A percentile compares a stretch with the other conserved stretches of the same genome.
Evolutionary conservation across 192 early-diverging fungal genomes (phyloP).

Genomic region (Entomortierella lignicola): DNA sequence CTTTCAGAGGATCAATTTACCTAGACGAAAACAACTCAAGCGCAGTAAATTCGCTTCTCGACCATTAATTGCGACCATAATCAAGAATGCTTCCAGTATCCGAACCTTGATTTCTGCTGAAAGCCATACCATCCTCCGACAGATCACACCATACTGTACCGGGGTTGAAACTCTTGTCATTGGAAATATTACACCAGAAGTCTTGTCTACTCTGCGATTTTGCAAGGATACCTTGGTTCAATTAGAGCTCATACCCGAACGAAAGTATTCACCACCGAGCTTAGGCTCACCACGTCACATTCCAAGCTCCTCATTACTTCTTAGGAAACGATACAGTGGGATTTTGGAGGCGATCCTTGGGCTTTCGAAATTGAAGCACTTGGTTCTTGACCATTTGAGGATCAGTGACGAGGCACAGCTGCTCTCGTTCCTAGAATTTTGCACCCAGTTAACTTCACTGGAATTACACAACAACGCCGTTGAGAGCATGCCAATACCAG

Average conservation of each 20-base stretch:
- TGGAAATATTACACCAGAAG: constrained; percentile 24
- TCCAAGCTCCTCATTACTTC: background rate
- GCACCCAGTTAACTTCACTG: constrained; percentile 16
- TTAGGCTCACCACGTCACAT: background rate
- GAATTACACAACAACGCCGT: constrained; percentile 30
- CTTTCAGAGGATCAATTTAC: constrained; percentile 32
- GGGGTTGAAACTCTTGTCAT: constrained; percentile 35
- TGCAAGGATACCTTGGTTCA: constrained; percentile 17
- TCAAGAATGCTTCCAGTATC: constrained; percentile 18
- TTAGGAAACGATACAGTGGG: background rate
- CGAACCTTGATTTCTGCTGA: constrained; percentile 20
- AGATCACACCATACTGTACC: constrained; percentile 7
- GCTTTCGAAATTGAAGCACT: constrained; percentile 25
- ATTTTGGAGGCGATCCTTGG: constrained; percentile 17
- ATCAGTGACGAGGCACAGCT: background rate
- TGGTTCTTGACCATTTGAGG: constrained; percentile 20
- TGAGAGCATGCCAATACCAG: background rate
- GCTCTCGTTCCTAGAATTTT: constrained; percentile 16
- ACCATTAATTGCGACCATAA: constrained; percentile 24
- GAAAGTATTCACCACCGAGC: too few species aligned
- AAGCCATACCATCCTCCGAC: constrained; percentile 19
- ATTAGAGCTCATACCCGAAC: constrained; percentile 14
- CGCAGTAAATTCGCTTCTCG: constrained; percentile 17
- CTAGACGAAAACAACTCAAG: background rate
- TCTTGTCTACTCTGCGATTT: constrained; percentile 20